Percentiles rank a stretch among this genome's conserved stretches.
Evolutionary conservation across 2,329 filamentous ascomycete species (phyloP).

Genomic region (Cladosporium sp.): DNA sequence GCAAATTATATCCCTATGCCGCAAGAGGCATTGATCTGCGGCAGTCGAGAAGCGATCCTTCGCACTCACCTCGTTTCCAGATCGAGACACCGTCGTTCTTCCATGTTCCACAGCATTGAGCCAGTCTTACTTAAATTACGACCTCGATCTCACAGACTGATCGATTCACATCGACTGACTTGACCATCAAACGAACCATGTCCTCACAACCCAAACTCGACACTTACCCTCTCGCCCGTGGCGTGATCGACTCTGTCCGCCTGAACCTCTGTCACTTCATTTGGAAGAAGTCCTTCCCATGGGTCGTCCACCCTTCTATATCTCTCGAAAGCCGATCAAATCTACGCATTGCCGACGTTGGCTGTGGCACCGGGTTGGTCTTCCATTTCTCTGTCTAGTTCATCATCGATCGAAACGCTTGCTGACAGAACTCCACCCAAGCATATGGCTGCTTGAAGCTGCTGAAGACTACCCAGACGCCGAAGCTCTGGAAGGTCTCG

Average conservation of each 20-base stretch:
- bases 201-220: conserved; percentile 7
- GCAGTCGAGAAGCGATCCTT: not conserved
- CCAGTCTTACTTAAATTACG: not conserved
- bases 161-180: not conserved
- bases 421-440: not conserved
- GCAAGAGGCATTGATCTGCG: too few relatives aligned
- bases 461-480: conserved; percentile 15
- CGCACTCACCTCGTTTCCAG: not conserved
- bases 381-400: not conserved
- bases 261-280: conserved; percentile 19
- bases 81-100: conserved; percentile 7
- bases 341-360: conserved; percentile 15
- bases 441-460: conserved; percentile 16
- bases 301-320: conserved; percentile 17
- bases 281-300: conserved; percentile 17
- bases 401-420: not conserved
- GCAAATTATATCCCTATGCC: accelerated
- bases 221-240: conserved; percentile 16
- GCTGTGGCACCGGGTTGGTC: conserved; percentile 12
- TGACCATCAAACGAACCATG: not conserved
- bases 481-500: conserved; percentile 15
- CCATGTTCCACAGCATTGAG: not conserved
- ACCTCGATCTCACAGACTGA: not conserved
- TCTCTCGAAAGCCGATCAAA: not conserved
- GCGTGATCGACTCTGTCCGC: conserved; percentile 12